Base-by-base conservation (phyloP, 345 rosid species). In the Murraya paniculata region DNA sequence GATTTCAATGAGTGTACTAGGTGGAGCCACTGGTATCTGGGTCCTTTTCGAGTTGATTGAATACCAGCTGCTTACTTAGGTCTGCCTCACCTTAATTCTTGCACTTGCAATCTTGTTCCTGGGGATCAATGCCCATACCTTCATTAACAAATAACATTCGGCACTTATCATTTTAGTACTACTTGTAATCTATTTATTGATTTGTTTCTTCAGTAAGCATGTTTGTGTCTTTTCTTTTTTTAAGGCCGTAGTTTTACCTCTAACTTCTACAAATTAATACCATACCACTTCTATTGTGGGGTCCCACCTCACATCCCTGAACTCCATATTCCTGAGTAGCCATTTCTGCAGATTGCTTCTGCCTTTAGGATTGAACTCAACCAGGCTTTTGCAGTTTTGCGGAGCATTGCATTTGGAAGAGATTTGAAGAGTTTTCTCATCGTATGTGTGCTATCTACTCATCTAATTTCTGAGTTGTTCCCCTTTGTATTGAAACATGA, bases 21-120 rank as follows among this genome's bases (percentile, higher is more conserved):
- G 92, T 72, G 87, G 78, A 6, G 96, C 87, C 4, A 90, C 96
- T 25, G 89, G 83, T 1, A 74, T 92, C 31, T 94, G 98, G 98
- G 86, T 90, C 67, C 80, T 94, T 62, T 92, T 92, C 50, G 92
- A 88, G 79, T 81, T 94, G 81, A 75, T 77, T 91, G 97, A 94
- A 78, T 94, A 94, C 82, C 93, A 86, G 78, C 74, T 94, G 79
- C 88, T 94, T 76, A 87, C 93, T 74, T 86, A 92, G 22, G 77
- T 88, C 67, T 90, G 94, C 85, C 98, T 92, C 85, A 59, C 87
- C 58, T 86, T 60, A 65, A 92, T 94, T 27, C 85, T 92, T 31
- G 77, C 84, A 7, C 88, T 90, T 66, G 90, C 94, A 9, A 60
- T 85, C 14, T 22, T 87, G 83, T 94, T 92, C 84, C 75, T 92